Base-by-base conservation (phyloP, 768 basidiomycete genomes). In the Pleurotus cornucopiae region DNA sequence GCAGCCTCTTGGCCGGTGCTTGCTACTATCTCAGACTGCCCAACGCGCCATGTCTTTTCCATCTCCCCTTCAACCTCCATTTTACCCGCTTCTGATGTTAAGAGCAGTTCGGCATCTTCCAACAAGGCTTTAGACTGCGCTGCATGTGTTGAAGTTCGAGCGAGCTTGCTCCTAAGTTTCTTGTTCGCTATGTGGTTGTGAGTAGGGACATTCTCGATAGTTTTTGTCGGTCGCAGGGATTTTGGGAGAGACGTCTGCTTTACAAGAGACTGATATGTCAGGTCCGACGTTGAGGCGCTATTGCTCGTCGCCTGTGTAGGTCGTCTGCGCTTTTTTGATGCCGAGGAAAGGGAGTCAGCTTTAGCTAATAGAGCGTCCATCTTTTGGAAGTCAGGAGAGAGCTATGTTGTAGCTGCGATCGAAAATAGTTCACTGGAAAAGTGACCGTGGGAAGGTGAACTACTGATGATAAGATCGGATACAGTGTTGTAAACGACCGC, bases 41-140 rank as follows among this genome's bases (percentile, higher is more conserved):
- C 76, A 6, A 94, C 79, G 57, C 91, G 78, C 94, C 94, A 98
- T 5, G 96, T 98, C 65, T 82, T 71, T 66, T 98, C 97, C 71
- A 98, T 77, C 53, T 82, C 84, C 2, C 79, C 82, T 62, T 95
- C 93, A 16, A 81, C 81, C 66, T 88, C 81, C 56, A 98, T 83
- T 55, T 76, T 71, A 1, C 95, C 95, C 1, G 73, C 76, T 9
- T 91, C 89, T 39, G 83, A 86, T 44, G 78, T 73, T 55, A 85
- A 69, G n/a, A 91, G 74, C 62, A 89, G 72, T 49, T 87, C 87
- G 18, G 88, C 84, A 74, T 92, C 89, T 48, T 88, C 73, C 49
- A 86, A 61, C 14, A 89, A 73, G 6, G 73, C 74, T 64, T 85
- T 81, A 20, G 83, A 69, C n/a, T 85, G 76, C 3, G 83, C 84